These are phyloP conservation scores for Neurospora hispaniola DNA, from an alignment of 495 filamentous ascomycete species.

Conservation along the genomic window DNA sequence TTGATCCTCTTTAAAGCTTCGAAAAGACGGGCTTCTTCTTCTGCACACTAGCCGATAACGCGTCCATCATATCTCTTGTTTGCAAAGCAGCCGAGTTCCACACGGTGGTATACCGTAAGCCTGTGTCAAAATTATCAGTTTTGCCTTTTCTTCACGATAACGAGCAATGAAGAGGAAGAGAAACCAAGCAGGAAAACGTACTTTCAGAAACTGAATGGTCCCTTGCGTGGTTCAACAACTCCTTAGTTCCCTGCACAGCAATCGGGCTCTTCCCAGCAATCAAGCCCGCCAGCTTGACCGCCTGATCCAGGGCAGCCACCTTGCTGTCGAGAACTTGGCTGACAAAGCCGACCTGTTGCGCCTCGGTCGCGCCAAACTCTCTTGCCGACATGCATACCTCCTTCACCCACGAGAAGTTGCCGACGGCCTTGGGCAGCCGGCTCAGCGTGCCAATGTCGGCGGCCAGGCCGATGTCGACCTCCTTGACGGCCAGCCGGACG, in stretches of 20 bases:
- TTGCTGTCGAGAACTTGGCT: constrained; percentile 62
- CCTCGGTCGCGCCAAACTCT: constrained; percentile 69
- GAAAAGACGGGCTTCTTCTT: constrained; percentile 77
- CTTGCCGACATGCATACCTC: constrained; percentile 76
- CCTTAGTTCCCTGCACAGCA: constrained; percentile 87
- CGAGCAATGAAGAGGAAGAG: constrained; percentile 1
- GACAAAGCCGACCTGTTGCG: constrained; percentile 72
- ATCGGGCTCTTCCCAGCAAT: constrained; percentile 82
- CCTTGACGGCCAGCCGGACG: constrained; percentile 70
- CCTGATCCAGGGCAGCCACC: constrained; percentile 48
- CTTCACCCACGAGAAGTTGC: constrained; percentile 75
- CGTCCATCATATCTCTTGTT: constrained; percentile 63
- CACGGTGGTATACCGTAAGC: constrained; percentile 68
- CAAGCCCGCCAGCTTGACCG: constrained; percentile 51
- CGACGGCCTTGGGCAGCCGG: constrained; percentile 77
- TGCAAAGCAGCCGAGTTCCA: constrained; percentile 85
- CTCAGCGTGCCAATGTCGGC: constrained; percentile 86
- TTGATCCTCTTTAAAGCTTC: constrained; percentile 51
- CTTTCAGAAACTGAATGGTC: constrained; percentile 71
- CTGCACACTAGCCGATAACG: constrained; percentile 63
- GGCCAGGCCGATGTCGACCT: constrained; percentile 90
- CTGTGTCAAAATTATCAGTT: constrained; percentile 23
- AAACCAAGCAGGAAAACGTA: constrained; percentile 25
- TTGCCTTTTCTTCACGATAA: background rate
- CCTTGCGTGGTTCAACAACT: constrained; percentile 76